phyloP scores from a whole-genome alignment of 495 filamentous ascomycete species.

The Zalerion maritima region DNA sequence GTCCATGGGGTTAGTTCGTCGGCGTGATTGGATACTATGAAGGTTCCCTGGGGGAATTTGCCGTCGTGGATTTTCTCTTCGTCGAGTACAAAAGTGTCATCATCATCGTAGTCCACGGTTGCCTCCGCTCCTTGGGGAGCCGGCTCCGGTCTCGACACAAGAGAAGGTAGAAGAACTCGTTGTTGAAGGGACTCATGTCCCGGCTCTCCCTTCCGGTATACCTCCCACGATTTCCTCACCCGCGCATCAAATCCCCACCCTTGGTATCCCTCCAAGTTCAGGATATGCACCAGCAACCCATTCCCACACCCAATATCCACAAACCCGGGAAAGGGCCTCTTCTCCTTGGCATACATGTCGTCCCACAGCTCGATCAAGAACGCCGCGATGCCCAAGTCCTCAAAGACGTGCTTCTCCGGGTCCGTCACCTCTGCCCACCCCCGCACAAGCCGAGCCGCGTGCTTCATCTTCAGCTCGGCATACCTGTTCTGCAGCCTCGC shows the following conservation, averaged over 20 bases:
- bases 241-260: conserved; percentile 90
- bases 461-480: conserved; percentile 57
- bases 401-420: conserved; percentile 83
- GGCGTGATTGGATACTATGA: conserved; percentile 92
- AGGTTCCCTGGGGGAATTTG: conserved; percentile 57
- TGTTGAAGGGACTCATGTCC: conserved; percentile 47
- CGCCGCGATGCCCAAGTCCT: conserved; percentile 82
- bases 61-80: conserved; percentile 47
- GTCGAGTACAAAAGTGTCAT: no score
- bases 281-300: conserved; percentile 76
- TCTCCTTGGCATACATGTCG: conserved; percentile 52
- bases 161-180: conserved; percentile 55
- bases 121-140: conserved; percentile 1
- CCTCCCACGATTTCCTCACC: conserved; percentile 65
- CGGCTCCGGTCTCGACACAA: conserved; percentile 14
- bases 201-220: conserved; percentile 33
- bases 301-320: conserved; percentile 95
- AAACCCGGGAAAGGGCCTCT: conserved; percentile 59
- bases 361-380: conserved; percentile 89
- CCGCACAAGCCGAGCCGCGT: conserved; percentile 50
- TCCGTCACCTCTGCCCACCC: conserved; percentile 78
- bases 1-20: conserved; percentile 96
- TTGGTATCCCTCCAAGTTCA: conserved; percentile 64
- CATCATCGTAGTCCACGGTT: conserved; percentile 9
- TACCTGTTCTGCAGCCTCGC: conserved; percentile 68